Base-by-base conservation (phyloP, 1,284 basidiomycete genomes). In the Sporisorium reilianum region DNA sequence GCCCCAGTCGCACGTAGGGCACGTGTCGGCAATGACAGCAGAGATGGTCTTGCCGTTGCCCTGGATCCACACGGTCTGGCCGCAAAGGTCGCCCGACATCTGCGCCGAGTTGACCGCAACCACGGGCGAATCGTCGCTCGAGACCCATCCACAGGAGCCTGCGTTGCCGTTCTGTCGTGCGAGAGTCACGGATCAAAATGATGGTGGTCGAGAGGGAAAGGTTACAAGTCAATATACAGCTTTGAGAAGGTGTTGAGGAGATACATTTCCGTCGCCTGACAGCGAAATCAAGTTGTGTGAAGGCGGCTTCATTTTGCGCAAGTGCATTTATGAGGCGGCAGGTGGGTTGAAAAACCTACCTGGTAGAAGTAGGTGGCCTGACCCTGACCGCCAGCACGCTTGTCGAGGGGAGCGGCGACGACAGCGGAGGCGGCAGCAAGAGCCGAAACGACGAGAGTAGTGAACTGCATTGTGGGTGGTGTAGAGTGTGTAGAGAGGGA, bases 301-400 rank as follows among this genome's bases (percentile, higher is more conserved):
- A 38, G 12, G 16, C 22, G 42, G 14, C 12, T 9, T 23, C 12
- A 23, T 44, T 44, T 25, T 10, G 22, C 5, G 42, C 10, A 16
- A 12, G 36, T 38, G 36, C 36, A 38, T 11, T 34, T 12, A 14
- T 3, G 34, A 25, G 25, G 52, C 3, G 16, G 25, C 41, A 18
- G 10, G 36, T 38, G 36, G 16, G 36, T 38, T 18, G 16, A 38
- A 38, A 46, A 11, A 49, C 48, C 34, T 32, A 49, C 48, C 48
- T 52, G 82, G 67, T 64, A 70, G 73, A 45, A 84, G 75, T 68
- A 84, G 10, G 69, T 76, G 2, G 68, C 75, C 40, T 71, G 61
- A 26, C 74, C 74, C 0, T 26, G 42, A 20, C 72, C 67, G 23
- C 64, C 62, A 16, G 57, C 51, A 8, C 64, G 61, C 64, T 72